Conservation (phyloP, 2,329 filamentous ascomycete genomes). For the Plectosphaerella sp. region DNA sequence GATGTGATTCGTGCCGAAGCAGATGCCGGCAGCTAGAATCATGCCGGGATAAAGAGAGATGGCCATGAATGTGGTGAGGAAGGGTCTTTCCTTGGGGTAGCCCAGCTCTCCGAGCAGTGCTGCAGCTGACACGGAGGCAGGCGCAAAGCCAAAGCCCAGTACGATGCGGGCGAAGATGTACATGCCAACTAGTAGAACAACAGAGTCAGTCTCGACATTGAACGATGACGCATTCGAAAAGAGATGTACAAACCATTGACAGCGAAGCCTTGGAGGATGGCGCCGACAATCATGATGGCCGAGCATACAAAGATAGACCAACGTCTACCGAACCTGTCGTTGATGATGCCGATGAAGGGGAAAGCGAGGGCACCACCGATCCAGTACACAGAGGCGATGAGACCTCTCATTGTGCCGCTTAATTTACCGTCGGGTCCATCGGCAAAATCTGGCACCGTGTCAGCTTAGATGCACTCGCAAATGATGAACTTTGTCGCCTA, state of each 20-base stretch:
- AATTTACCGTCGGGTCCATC: conserved; percentile 38
- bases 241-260: conserved; percentile 29
- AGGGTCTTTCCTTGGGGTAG: conserved; percentile 54
- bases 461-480: not conserved
- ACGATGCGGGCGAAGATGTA: conserved; percentile 55
- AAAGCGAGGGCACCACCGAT: conserved; percentile 55
- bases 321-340: conserved; percentile 49
- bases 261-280: conserved; percentile 48
- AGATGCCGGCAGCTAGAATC: conserved; percentile 43
- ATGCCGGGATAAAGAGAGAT: conserved; percentile 14
- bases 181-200: conserved; percentile 32
- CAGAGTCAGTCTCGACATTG: not conserved
- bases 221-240: conserved; percentile 1
- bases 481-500: conserved; percentile 23
- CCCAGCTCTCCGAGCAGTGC: conserved; percentile 56
- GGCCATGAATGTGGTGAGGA: conserved; percentile 53
- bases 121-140: conserved; percentile 53
- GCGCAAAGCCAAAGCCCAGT: conserved; percentile 55
- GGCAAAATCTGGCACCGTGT: conserved; percentile 1
- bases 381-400: conserved; percentile 55
- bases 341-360: conserved; percentile 50
- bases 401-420: conserved; percentile 39
- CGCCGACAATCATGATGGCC: conserved; percentile 46
- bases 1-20: conserved; percentile 39
- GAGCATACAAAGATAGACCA: conserved; percentile 51